Conservation (phyloP, 192 early-diverging fungal species). For the Mortierella hygrophila region DNA sequence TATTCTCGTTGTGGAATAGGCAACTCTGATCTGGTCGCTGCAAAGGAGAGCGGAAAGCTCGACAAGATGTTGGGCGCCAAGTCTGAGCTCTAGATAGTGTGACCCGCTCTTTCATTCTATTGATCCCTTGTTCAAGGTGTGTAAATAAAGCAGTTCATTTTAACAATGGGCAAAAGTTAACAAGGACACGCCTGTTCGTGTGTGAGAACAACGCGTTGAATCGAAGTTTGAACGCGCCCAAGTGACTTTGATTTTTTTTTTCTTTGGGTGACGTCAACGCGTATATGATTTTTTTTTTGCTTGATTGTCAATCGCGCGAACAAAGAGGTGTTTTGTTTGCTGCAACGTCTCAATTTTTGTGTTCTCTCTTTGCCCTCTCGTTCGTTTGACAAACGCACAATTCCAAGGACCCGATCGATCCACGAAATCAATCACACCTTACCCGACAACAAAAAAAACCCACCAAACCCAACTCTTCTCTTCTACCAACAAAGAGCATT, state of each 20-base stretch:
- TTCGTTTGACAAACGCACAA: neutral
- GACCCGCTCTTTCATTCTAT: neutral
- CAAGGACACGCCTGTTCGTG: too few species aligned
- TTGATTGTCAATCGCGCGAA: neutral
- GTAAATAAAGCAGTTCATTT: neutral
- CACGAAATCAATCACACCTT: neutral
- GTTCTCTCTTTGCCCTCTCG: neutral
- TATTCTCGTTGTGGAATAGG: slow-evolving; percentile 10
- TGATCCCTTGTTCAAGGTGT: neutral
- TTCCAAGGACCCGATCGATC: neutral
- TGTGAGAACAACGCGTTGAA: too few species aligned
- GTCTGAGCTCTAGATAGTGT: slow-evolving; percentile 18
- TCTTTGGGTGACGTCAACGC: neutral
- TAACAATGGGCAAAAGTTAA: neutral
- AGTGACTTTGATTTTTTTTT: too few species aligned
- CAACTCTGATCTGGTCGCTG: slow-evolving; percentile 44
- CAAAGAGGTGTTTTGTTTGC: neutral
- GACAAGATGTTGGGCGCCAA: slow-evolving; percentile 31
- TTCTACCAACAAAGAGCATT: neutral
- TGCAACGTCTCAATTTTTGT: neutral
- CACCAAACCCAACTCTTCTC: neutral
- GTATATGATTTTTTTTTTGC: neutral
- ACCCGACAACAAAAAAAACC: neutral
- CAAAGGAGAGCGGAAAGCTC: slow-evolving; percentile 37
- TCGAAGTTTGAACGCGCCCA: too few species aligned